Percentiles rank a stretch among this genome's conserved stretches.
Evolutionary conservation across 345 rosid species (phyloP).

Genomic region (Pseudoturritis turrita): DNA sequence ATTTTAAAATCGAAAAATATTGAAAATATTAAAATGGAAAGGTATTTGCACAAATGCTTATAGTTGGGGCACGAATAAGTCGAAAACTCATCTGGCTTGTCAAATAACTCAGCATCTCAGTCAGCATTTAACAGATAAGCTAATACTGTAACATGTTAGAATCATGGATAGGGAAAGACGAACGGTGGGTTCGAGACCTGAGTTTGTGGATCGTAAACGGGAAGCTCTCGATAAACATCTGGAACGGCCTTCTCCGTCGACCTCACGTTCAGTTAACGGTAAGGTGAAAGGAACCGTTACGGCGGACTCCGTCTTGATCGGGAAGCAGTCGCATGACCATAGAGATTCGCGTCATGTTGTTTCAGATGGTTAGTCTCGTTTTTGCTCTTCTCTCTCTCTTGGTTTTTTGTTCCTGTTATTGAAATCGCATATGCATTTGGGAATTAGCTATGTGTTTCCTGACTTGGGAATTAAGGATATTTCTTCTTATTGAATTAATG

Average conservation of each 20-base stretch:
- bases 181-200: conserved; percentile 56
- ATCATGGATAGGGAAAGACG: conserved; percentile 42
- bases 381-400: too few species aligned
- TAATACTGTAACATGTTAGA: too few species aligned
- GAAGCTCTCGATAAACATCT: conserved; percentile 47
- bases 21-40: too few species aligned
- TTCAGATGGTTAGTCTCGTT: conserved; percentile 49
- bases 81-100: too few species aligned
- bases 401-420: too few species aligned
- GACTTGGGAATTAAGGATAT: conserved; percentile 5
- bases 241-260: conserved; percentile 81
- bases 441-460: background rate
- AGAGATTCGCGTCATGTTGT: conserved; percentile 53
- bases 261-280: conserved; percentile 58
- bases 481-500: too few species aligned
- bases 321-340: conserved; percentile 53
- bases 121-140: too few species aligned
- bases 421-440: background rate
- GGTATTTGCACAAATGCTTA: too few species aligned
- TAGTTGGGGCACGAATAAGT: too few species aligned
- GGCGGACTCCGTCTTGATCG: conserved; percentile 30
- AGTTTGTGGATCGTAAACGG: conserved; percentile 73
- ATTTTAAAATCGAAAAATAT: too few species aligned
- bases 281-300: conserved; percentile 43
- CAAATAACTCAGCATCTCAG: too few species aligned